Conservation (phyloP, 768 basidiomycete genomes). For the Imleria badia region DNA sequence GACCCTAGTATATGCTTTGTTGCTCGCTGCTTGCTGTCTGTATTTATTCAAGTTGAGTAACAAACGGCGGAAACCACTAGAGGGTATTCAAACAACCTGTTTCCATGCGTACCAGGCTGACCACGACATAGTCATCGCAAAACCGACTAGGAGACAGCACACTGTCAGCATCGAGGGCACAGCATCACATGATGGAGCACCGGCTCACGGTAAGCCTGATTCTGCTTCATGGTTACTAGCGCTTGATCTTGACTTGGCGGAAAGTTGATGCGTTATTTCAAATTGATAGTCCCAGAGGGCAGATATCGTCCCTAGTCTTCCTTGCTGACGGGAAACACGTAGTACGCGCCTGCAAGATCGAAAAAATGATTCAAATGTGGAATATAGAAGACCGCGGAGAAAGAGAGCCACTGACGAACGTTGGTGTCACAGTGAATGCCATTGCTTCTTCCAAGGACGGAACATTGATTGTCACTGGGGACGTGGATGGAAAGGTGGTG, state of each 20-base stretch:
- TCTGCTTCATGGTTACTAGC: neutral
- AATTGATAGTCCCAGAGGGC: neutral
- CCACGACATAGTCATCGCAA: neutral
- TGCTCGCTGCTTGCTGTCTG: neutral
- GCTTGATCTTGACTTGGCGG: neutral
- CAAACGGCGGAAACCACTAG: neutral
- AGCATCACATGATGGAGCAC: neutral
- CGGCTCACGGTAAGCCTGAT: neutral
- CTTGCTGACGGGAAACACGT: neutral
- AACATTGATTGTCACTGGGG: neutral
- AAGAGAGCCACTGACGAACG: neutral
- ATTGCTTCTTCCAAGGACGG: neutral
- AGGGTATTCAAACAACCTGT: neutral
- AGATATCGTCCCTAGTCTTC: neutral
- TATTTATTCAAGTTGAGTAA: neutral
- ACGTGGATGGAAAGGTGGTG: neutral
- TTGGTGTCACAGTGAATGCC: neutral
- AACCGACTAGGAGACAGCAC: neutral
- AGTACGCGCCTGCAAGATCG: neutral
- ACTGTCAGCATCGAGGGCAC: too few relatives aligned
- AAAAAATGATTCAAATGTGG: neutral
- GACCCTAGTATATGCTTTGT: neutral
- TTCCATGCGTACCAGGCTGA: neutral
- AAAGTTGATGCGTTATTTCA: neutral
- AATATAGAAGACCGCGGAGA: neutral